These are phyloP conservation scores for Aspergillus wentii DNA, from an alignment of 495 filamentous ascomycete species.

Conservation along the genomic window DNA sequence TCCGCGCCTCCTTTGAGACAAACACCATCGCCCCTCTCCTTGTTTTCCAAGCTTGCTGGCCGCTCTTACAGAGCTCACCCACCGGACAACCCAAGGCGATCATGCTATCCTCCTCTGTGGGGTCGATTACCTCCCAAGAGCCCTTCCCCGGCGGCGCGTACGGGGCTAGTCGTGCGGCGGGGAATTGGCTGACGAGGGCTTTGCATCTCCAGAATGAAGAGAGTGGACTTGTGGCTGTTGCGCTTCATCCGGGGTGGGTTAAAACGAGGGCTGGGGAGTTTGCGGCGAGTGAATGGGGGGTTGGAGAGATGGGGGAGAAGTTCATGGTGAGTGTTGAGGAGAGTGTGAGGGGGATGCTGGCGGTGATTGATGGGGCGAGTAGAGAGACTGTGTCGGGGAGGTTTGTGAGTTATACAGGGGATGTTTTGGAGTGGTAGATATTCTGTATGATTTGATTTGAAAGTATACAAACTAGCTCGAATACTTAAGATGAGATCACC, in stretches of 20 bases:
- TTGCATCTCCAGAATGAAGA: constrained; percentile 30
- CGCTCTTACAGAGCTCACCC: constrained; percentile 26
- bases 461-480: no score
- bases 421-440: no score
- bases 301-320: constrained; percentile 18
- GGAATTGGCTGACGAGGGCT: constrained; percentile 24
- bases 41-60: constrained; percentile 35
- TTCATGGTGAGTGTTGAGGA: constrained; percentile 20
- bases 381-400: no score
- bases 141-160: constrained; percentile 28
- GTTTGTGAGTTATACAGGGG: no score
- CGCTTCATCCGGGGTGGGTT: constrained; percentile 19
- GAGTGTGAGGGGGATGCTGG: constrained; percentile 22
- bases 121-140: constrained; percentile 14
- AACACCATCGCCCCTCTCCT: constrained; percentile 29
- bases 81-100: constrained; percentile 22
- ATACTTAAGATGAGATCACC: no score
- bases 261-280: no score
- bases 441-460: no score
- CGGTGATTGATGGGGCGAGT: constrained; percentile 24
- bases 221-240: constrained; percentile 22
- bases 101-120: constrained; percentile 13
- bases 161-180: constrained; percentile 23
- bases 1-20: constrained; percentile 26
- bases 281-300: no score